Evolutionary conservation across 1,284 basidiomycete genomes (phyloP), one percentile per base, ranked within the genome.

Genomic region (Ceratobasidium sp.): DNA sequence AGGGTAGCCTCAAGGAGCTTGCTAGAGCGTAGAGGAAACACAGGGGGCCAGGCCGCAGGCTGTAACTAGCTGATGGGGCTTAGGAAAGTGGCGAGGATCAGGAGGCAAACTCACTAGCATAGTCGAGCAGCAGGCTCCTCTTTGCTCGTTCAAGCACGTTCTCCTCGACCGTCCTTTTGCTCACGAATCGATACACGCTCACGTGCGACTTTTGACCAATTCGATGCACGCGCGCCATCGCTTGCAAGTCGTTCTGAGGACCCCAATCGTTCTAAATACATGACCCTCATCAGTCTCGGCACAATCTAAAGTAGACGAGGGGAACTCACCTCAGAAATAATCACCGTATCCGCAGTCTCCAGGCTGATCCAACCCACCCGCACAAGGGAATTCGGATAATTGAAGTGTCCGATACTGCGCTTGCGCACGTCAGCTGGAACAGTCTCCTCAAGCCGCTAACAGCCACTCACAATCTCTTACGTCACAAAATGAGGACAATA

Each of bases 71-170:
- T 15, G 56, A 22, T 45, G 56, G 56, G 67, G 67, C 67, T 71
- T 59, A 71, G 56, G 22, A 11, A 50, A 33, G 48, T 17, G 57
- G 54, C 54, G 8, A 56, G n/a, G n/a, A n/a, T n/a, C n/a, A 41
- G 36, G 36, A 41, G 73, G 47, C 60, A 24, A 53, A 91, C 95
- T 82, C 82, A 97, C 95, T 99, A 66, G 97, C 98, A 86, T 99
- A 99, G 84, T 99, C 98, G 78, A 99, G 87, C 73, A 99, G 96
- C 97, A 99, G 99, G 87, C 99, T 99, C 86, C 97, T 94, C 89
- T 98, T 97, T 22, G 98, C 98, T 54, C 97, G 90, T 84, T 99
- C 97, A 51, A 99, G 88, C 29, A 99, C 94, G 80, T 99, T 97
- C 84, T 99, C 98, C 83, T 99, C 98, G 88, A 99, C 97, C 17